These are phyloP conservation scores for Penicillium sp. DNA, from an alignment of 2,329 filamentous ascomycete genomes.

Conservation along the genomic window DNA sequence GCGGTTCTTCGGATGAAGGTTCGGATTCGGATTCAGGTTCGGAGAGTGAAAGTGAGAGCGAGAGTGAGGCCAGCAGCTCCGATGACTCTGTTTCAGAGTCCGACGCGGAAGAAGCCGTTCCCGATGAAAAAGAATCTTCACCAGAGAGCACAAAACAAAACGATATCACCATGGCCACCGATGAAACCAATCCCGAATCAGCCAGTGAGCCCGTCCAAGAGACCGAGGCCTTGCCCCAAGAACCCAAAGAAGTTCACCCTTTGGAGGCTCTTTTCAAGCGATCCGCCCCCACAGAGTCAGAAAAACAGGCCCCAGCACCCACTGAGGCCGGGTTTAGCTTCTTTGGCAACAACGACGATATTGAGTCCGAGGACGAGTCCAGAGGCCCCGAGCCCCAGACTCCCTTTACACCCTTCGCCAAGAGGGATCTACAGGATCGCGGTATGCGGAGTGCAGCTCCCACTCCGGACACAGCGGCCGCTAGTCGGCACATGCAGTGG, in stretches of 20 bases:
- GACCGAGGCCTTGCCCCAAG: slow-evolving; percentile 16
- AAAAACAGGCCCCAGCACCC: slow-evolving; percentile 38
- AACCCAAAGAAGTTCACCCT: slow-evolving; percentile 69
- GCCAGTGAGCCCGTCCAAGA: slow-evolving; percentile 11
- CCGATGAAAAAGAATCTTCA: slow-evolving; percentile 4
- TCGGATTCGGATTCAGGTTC: slow-evolving; percentile 14
- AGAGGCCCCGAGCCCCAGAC: slow-evolving; percentile 64
- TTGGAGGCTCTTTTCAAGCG: slow-evolving; percentile 91
- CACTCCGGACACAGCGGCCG: slow-evolving; percentile 87
- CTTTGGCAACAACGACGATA: slow-evolving; percentile 62
- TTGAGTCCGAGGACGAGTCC: slow-evolving; percentile 50
- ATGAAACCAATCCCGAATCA: slow-evolving; percentile 5
- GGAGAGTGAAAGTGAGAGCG: neutral
- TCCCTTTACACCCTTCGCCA: slow-evolving; percentile 81
- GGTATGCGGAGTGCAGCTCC: slow-evolving; percentile 81
- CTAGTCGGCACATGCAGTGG: slow-evolving; percentile 46
- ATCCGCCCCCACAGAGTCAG: slow-evolving; percentile 46
- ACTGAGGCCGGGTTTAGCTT: slow-evolving; percentile 72
- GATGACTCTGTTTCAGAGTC: slow-evolving; percentile 30
- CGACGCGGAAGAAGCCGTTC: slow-evolving; percentile 24
- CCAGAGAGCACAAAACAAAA: slow-evolving; percentile 7
- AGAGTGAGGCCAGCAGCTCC: slow-evolving; percentile 27
- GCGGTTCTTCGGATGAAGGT: slow-evolving; percentile 34
- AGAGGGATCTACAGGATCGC: slow-evolving; percentile 69
- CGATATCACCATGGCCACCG: slow-evolving; percentile 7